These are phyloP conservation scores for Cadophora sp. DNA, from an alignment of 2,329 filamentous ascomycete genomes.

Conservation along the genomic window DNA sequence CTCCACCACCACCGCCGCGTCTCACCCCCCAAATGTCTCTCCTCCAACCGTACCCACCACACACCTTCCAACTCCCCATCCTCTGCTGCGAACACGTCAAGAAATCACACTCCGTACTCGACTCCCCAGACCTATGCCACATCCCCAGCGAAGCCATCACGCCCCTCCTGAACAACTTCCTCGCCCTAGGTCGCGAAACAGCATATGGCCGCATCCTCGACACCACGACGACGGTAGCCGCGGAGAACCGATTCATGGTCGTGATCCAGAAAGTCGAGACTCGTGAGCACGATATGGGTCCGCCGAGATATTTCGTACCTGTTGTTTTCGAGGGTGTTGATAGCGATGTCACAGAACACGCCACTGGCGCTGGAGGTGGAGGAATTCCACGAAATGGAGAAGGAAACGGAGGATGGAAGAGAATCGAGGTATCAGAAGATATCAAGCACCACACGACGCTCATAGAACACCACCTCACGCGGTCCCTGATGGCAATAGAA, in stretches of 20 bases:
- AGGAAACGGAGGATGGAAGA: neutral
- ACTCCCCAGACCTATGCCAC: neutral
- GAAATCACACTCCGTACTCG: neutral
- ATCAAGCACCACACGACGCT: neutral
- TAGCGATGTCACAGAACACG: too few species aligned
- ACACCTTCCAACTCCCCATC: neutral
- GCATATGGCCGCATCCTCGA: neutral
- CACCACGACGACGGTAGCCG: neutral
- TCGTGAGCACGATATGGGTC: neutral
- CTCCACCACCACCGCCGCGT: neutral
- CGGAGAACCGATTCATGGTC: neutral
- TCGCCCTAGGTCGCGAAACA: neutral
- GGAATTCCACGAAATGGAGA: neutral
- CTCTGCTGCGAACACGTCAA: slow-evolving; percentile 4
- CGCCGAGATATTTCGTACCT: neutral
- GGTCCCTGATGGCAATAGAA: neutral
- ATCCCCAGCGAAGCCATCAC: neutral
- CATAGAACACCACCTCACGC: neutral
- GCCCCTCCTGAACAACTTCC: neutral
- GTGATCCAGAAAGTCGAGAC: neutral
- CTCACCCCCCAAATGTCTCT: neutral
- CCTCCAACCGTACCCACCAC: neutral
- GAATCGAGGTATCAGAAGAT: neutral
- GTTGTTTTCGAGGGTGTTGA: neutral
- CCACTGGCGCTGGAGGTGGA: too few species aligned